Conservation (phyloP, 768 basidiomycete species). For the Piloderma croceum region DNA sequence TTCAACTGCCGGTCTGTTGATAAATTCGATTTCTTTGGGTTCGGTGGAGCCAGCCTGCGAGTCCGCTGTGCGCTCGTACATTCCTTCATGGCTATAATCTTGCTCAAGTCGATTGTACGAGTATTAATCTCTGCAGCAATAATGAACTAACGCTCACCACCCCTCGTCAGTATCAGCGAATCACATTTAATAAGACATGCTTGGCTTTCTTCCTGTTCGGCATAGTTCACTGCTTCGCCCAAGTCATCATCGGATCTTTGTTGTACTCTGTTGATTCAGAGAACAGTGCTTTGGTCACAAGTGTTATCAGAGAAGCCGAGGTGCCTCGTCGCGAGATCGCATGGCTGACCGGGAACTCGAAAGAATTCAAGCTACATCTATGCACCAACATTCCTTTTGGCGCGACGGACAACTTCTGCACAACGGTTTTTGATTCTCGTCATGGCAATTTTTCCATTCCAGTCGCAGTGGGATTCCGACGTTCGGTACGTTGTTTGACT, state of each 20-base stretch:
- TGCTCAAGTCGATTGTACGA: no score
- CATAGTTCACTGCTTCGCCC: slow-evolving; percentile 26
- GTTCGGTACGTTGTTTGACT: no score
- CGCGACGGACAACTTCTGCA: slow-evolving; percentile 3
- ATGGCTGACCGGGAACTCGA: slow-evolving; percentile 15
- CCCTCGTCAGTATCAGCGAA: slow-evolving; percentile 20
- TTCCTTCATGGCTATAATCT: no score
- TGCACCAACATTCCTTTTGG: slow-evolving; percentile 23
- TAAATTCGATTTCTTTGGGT: no score
- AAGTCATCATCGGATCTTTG: slow-evolving; percentile 26
- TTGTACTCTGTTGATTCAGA: slow-evolving; percentile 24
- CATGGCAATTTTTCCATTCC: slow-evolving; percentile 3
- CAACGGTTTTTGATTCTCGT: slow-evolving; percentile 7
- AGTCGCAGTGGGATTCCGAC: no score
- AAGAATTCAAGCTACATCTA: slow-evolving; percentile 20
- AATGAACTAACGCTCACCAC: no score
- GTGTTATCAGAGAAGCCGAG: slow-evolving; percentile 21
- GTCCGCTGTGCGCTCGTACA: no score
- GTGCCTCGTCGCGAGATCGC: slow-evolving; percentile 20
- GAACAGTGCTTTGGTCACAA: slow-evolving; percentile 15
- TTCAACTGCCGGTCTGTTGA: no score
- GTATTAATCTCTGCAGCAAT: no score
- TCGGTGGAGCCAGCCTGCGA: no score
- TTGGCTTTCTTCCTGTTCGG: slow-evolving; percentile 27
- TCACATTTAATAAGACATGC: slow-evolving; percentile 28